Evolutionary conservation across 768 basidiomycete species (phyloP), one percentile per base, ranked within the genome.

Genomic region (Naganishia friedmannii): DNA sequence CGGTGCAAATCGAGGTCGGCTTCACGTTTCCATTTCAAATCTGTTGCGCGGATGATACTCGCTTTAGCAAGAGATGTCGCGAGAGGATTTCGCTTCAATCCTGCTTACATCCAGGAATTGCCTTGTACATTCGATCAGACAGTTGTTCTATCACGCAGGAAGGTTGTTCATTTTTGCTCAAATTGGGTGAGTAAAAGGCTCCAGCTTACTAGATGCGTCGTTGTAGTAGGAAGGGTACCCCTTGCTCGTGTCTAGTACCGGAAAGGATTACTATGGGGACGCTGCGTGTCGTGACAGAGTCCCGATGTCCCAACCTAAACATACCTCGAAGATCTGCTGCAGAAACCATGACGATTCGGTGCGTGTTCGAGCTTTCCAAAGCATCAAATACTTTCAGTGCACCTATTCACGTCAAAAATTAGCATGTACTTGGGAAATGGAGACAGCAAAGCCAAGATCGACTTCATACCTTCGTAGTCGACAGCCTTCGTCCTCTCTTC

Each of bases 351-450:
- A 89, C 83, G 63, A 89, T 76, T 66, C 86, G 78, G 39, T 87
- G 87, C 0, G 82, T 83, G 54, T 84, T 74, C 2, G 87, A 81
- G 0, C 55, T 79, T 76, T 89, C 88, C 65, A 90, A 82, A 0
- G 88, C 88, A 75, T 89, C 88, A 74, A 87, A 89, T 1, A 88
- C 85, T 79, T 89, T 89, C 45, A 90, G 72, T 0, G 88, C 87
- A 10, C 88, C 88, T 72, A 32, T 51, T 51, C 57, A 23, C 21
- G 2, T 23, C 57, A 12, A 39, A n/a, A 23, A n/a, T 34, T 6
- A 58, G 31, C 57, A 26, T 26, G 26, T 0, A 29, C 39, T 45
- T 19, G 29, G 19, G 32, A 58, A 42, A 0, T 4, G 34, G 9
- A 34, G 4, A 12, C 8, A n/a, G 3, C 56, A 17, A 17, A 46